Base-by-base conservation (phyloP, 1,284 basidiomycete species). In the Athelia psychrophila region DNA sequence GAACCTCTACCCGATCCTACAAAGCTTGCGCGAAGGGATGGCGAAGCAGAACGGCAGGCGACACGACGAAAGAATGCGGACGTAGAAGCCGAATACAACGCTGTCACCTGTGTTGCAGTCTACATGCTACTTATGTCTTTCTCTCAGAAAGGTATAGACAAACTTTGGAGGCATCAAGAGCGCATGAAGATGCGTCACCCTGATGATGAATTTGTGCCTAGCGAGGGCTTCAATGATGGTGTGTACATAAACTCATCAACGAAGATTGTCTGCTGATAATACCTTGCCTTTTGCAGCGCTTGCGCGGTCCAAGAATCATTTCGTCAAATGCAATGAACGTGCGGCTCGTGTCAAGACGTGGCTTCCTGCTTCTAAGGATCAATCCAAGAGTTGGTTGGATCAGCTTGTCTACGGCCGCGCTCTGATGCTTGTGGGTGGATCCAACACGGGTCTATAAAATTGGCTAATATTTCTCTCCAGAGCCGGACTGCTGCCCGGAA, bases 51-150 rank as follows among this genome's bases (percentile, higher is more conserved):
- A 32, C 83, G 80, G 56, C 77, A 81, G 25, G 88, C 89, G 0
- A 74, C 77, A 48, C 73, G 77, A 59, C 72, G 88, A 56, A 81
- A 81, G 64, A 79, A 84, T 52, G 82, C 84, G 19, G 87, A 88
- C 58, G 75, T 83, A 61, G 86, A 90, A 61, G 86, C 85, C 15
- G 88, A 90, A 62, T 76, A 89, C 75, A 75, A 94, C 59, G 86
- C 88, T 72, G 80, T 95, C 72, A 88, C 88, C 0, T 87, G 84
- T 51, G 85, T 97, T 35, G 88, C 95, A 38, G 79, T 99, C 50
- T 98, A 98, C 73, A 88, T 98, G 76, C 89, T 95, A 57, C 80
- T 96, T 40, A 88, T 98, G 79, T 83, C 87, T 1, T 98, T 98
- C 68, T 84, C 95, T 52, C 91, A 95, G 70, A 90, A 88, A 66